These are phyloP conservation scores for Microstegium vimineum DNA, from an alignment of 176 grass and related monocot genomes.

Conservation along the genomic window DNA sequence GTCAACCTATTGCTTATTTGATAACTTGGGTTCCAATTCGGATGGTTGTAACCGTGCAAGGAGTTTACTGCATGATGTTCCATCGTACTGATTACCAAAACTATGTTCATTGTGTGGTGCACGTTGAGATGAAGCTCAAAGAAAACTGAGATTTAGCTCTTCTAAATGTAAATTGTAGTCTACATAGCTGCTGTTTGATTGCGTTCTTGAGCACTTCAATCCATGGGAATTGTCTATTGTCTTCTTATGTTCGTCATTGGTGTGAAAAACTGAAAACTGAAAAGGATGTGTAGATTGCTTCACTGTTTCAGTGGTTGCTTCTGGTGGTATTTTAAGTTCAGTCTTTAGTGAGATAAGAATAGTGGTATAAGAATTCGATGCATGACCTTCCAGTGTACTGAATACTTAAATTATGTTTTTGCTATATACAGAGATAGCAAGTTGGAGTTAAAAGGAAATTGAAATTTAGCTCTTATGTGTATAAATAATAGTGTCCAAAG, in stretches of 20 bases:
- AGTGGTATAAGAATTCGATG: background rate
- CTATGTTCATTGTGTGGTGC: slow-evolving; percentile 6
- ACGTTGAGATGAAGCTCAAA: background rate
- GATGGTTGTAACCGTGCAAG: background rate
- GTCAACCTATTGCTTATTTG: background rate
- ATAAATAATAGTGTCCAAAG: background rate
- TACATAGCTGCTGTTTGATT: background rate
- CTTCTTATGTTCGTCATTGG: background rate
- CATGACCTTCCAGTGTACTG: background rate
- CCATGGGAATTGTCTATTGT: background rate
- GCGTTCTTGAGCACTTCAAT: background rate
- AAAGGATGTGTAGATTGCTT: background rate
- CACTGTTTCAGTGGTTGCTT: background rate
- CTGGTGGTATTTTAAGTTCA: background rate
- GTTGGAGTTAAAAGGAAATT: background rate
- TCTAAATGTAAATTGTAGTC: background rate
- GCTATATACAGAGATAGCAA: background rate
- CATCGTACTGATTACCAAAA: background rate
- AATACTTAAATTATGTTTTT: too few relatives aligned
- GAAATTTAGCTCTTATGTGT: background rate
- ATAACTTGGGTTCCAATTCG: background rate
- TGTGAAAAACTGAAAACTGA: background rate
- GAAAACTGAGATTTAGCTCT: background rate
- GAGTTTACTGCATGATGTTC: background rate
- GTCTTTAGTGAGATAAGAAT: background rate